Evolutionary conservation across 768 basidiomycete genomes (phyloP).

Genomic region (Mycena galericulata): DNA sequence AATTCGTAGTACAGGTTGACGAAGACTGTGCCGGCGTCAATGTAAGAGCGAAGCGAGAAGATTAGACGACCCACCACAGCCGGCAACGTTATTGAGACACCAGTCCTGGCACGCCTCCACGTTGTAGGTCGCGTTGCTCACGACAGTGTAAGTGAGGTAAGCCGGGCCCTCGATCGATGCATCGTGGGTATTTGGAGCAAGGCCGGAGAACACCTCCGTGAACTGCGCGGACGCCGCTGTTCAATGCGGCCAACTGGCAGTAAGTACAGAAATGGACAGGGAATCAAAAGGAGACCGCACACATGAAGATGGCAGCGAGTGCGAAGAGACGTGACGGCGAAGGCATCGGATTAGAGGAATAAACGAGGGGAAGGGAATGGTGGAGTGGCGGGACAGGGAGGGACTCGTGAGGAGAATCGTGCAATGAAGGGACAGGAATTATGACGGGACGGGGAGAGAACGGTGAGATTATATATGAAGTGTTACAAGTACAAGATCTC

Average conservation of each 20-base stretch:
- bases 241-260: not conserved
- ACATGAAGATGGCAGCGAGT: not conserved
- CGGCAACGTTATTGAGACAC: constrained; percentile 47
- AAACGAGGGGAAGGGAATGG: too few relatives aligned
- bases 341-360: not conserved
- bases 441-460: too few relatives aligned
- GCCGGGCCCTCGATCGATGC: constrained; percentile 59
- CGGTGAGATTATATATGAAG: too few relatives aligned
- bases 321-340: constrained; percentile 9
- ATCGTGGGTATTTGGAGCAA: constrained; percentile 47
- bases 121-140: constrained; percentile 58
- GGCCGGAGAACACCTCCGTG: constrained; percentile 53
- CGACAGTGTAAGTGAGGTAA: constrained; percentile 59
- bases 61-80: constrained; percentile 52
- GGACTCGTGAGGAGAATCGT: too few relatives aligned
- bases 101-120: constrained; percentile 55
- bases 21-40: constrained; percentile 45
- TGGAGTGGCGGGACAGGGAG: too few relatives aligned
- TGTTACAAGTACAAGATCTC: too few relatives aligned
- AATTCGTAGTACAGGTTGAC: constrained; percentile 62
- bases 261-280: not conserved
- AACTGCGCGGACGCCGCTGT: constrained; percentile 2
- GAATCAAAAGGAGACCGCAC: not conserved
- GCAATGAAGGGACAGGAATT: too few relatives aligned
- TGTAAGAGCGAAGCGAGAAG: constrained; percentile 34